These are phyloP conservation scores for Solanum bulbocastanum DNA, from an alignment of 257 asterid genomes.

Conservation along the genomic window DNA sequence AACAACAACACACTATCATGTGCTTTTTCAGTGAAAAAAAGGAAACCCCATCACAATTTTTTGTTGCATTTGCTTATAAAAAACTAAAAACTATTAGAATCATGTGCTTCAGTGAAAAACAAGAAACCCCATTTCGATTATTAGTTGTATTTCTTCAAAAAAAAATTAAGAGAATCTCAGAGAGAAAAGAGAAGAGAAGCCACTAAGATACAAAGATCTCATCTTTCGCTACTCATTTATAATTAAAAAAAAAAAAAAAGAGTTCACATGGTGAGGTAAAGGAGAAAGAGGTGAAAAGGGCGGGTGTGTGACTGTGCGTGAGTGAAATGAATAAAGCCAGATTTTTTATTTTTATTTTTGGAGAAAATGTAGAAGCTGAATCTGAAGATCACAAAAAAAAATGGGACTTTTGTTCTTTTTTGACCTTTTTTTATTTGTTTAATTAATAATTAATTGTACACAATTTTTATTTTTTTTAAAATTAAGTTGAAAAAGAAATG, in stretches of 20 bases:
- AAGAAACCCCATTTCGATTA: neutral
- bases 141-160: neutral
- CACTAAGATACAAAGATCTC: neutral
- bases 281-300: conserved; percentile 20
- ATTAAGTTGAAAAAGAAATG: too few relatives aligned
- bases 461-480: neutral
- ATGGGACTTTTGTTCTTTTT: neutral
- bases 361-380: neutral
- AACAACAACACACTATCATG: neutral
- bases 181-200: neutral
- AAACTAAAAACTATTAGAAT: neutral
- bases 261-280: conserved; percentile 24
- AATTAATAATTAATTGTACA: neutral
- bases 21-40: neutral
- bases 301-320: conserved; percentile 16
- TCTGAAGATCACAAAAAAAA: neutral
- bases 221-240: neutral
- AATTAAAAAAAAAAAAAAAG: neutral
- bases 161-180: conserved; percentile 15
- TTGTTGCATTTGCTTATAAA: neutral
- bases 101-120: conserved; percentile 1
- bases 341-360: too few relatives aligned
- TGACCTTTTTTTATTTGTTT: neutral
- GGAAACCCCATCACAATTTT: neutral
- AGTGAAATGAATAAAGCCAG: neutral